Evolutionary conservation across 2,329 filamentous ascomycete genomes (phyloP).

Genomic region (Nothophoma quercina): DNA sequence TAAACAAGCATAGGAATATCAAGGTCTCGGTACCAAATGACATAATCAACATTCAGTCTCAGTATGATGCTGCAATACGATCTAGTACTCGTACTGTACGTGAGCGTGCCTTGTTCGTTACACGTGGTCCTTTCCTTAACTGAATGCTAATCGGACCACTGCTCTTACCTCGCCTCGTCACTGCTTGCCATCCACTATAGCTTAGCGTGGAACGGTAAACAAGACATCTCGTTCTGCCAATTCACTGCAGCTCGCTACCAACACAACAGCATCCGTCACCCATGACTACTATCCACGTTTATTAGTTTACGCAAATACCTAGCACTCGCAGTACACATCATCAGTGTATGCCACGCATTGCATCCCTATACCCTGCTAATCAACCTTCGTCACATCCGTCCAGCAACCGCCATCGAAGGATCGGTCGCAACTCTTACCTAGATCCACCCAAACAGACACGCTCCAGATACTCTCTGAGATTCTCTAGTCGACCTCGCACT

Average conservation of each 20-base stretch:
- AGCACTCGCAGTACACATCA: not conserved
- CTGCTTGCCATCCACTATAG: not conserved
- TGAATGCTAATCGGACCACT: not conserved
- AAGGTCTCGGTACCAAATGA: no score
- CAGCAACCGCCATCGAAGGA: not conserved
- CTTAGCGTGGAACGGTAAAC: not conserved
- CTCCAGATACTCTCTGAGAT: not conserved
- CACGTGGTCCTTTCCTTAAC: no score
- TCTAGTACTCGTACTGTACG: no score
- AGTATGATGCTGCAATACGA: no score
- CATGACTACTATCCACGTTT: not conserved
- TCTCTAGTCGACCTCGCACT: not conserved
- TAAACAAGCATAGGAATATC: not conserved
- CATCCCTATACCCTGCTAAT: slow-evolving; percentile 2
- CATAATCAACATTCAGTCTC: no score
- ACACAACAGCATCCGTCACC: not conserved
- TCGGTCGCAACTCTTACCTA: not conserved
- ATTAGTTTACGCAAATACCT: not conserved
- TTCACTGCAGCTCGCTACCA: not conserved
- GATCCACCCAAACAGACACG: not conserved
- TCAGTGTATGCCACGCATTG: slow-evolving; percentile 10
- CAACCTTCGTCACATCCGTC: slow-evolving; percentile 1
- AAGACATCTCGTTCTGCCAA: not conserved
- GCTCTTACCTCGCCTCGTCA: not conserved
- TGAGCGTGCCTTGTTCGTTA: no score